Percentiles rank a stretch among this genome's conserved stretches.
These are phyloP conservation scores for Alternaria burnsii DNA, from an alignment of 2,329 filamentous ascomycete genomes.

Conservation along the genomic window DNA sequence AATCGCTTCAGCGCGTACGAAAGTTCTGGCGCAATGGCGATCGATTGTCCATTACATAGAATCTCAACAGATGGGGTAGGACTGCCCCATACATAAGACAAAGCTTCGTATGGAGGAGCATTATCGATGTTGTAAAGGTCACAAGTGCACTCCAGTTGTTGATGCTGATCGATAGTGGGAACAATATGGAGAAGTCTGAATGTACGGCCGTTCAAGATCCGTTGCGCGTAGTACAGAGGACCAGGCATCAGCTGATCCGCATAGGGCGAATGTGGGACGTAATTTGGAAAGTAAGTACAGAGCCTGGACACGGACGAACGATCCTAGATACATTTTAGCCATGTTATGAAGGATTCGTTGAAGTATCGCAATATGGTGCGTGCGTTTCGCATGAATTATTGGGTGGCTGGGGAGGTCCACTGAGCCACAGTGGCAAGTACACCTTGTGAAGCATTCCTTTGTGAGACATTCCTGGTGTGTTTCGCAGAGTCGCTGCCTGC, in stretches of 20 bases:
- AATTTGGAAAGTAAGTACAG: not conserved
- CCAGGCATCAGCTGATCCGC: not conserved
- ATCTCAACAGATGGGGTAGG: too few species aligned
- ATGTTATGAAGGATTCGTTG: not conserved
- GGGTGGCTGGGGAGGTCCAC: not conserved
- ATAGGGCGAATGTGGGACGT: not conserved
- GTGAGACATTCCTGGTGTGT: not conserved
- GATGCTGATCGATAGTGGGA: not conserved
- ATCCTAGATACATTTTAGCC: not conserved
- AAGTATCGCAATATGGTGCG: not conserved
- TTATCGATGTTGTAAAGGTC: not conserved
- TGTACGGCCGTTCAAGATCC: not conserved
- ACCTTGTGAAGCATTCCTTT: not conserved
- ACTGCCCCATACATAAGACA: constrained; percentile 4
- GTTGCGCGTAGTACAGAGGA: fast-evolving
- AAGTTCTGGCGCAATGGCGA: fast-evolving
- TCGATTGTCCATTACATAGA: fast-evolving
- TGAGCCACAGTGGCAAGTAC: not conserved
- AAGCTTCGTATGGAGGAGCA: constrained; percentile 11
- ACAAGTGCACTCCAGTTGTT: not conserved
- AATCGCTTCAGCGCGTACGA: too few species aligned
- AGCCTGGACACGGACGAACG: not conserved
- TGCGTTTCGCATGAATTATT: not conserved
- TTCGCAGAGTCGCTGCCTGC: not conserved
- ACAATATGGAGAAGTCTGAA: not conserved